Evolutionary conservation across 2,329 filamentous ascomycete genomes (phyloP).

Genomic region (Dothistroma septosporum): DNA sequence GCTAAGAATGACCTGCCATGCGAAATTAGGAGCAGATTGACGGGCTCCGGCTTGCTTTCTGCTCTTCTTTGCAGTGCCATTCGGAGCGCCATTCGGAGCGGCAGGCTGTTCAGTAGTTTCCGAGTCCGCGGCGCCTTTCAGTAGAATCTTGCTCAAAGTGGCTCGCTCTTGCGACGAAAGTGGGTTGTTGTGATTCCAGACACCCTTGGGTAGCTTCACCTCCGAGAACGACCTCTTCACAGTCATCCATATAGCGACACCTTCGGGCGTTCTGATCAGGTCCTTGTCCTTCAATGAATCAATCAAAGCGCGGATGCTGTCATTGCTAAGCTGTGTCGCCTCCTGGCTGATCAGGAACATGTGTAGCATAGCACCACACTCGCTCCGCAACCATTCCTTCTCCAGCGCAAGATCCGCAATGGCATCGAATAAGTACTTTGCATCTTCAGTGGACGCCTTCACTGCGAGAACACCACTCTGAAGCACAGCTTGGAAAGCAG

Average conservation of each 20-base stretch:
- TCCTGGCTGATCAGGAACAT: slow-evolving; percentile 53
- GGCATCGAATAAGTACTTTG: slow-evolving; percentile 65
- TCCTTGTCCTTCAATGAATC: slow-evolving; percentile 43
- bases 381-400: slow-evolving; percentile 84
- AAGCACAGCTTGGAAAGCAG: slow-evolving; percentile 81
- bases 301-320: slow-evolving; percentile 24
- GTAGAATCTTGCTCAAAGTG: slow-evolving; percentile 70
- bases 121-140: slow-evolving; percentile 61
- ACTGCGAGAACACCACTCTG: slow-evolving; percentile 66
- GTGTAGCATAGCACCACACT: slow-evolving; percentile 78
- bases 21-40: slow-evolving; percentile 76
- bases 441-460: slow-evolving; percentile 51
- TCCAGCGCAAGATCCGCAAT: slow-evolving; percentile 70
- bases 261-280: slow-evolving; percentile 77
- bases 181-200: slow-evolving; percentile 72
- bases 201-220: slow-evolving; percentile 61
- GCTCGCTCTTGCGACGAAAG: slow-evolving; percentile 64
- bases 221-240: slow-evolving; percentile 61
- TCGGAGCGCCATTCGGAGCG: slow-evolving; percentile 10
- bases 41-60: slow-evolving; percentile 58
- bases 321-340: slow-evolving; percentile 14
- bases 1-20: slow-evolving; percentile 74
- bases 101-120: slow-evolving; percentile 36
- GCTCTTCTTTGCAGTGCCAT: slow-evolving; percentile 34
- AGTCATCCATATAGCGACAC: slow-evolving; percentile 81